phyloP scores from a whole-genome alignment of 164 flowering plant species.

The Malania oleifera region DNA sequence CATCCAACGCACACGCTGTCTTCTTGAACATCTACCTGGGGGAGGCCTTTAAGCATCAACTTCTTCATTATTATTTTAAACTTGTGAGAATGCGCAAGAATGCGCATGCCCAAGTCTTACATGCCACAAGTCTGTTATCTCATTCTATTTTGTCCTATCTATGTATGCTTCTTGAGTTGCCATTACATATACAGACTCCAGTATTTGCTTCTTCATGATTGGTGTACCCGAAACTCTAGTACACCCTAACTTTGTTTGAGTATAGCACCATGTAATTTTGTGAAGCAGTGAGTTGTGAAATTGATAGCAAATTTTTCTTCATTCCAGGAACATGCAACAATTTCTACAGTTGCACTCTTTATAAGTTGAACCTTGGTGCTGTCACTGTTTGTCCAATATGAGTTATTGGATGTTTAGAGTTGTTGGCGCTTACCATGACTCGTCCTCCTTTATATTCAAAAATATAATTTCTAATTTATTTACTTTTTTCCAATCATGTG shows the following conservation, averaged over 20 bases:
- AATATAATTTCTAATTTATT: neutral
- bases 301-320: conserved; percentile 17
- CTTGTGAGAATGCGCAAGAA: too few species aligned
- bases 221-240: neutral
- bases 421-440: conserved; percentile 8
- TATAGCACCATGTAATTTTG: conserved; percentile 12
- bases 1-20: neutral
- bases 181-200: conserved; percentile 10
- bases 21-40: too few species aligned
- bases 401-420: conserved; percentile 10
- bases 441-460: conserved; percentile 8
- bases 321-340: conserved; percentile 14
- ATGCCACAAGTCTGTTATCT: conserved; percentile 15
- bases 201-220: conserved; percentile 5
- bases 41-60: conserved; percentile 13
- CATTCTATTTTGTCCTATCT: conserved; percentile 6
- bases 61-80: conserved; percentile 17
- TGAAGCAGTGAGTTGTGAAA: conserved; percentile 14
- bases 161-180: neutral
- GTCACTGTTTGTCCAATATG: conserved; percentile 3
- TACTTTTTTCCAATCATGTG: conserved; percentile 13
- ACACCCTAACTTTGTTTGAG: conserved; percentile 8
- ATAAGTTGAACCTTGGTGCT: neutral
- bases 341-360: neutral
- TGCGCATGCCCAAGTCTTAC: conserved; percentile 13